Evolutionary conservation across 2,329 filamentous ascomycete species (phyloP), one percentile per base, ranked within the genome.

Genomic region (Corynespora cassiicola): DNA sequence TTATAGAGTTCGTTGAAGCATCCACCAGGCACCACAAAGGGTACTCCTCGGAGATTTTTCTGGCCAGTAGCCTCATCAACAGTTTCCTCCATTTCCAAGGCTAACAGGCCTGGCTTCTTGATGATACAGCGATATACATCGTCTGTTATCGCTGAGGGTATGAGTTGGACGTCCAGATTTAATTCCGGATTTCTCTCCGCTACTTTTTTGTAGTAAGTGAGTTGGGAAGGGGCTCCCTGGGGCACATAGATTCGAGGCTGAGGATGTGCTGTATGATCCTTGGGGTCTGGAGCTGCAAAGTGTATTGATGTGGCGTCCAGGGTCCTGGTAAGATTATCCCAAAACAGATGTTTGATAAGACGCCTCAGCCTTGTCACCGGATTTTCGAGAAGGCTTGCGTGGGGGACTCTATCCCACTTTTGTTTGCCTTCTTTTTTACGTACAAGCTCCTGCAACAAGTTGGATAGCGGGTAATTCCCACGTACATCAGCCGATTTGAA

Each of bases 1-100:
- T 90, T 90, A 64, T 96, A 96, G 19, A 96, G 72, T 66, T 96
- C 91, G 68, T 96, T 96, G 81, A 96, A 96, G 18, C 91, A 82
- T 15, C 91, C 91, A 45, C 91, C 91, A 0, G 91, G 91, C 7
- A 96, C 91, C 16, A 96, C 88, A 56, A 96, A 96, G 0, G 91
- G 90, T 43, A 92, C 76, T 3, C 91, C 91, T 23, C 78, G 78
- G 19, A 91, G 75, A 2, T 84, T 85, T 44, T 79, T 81, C 60
- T 86, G 75, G 20, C 85, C 85, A 2, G 85, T 86, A 16, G 72
- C 71, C 6, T 79, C 78, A 57, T 92, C 72, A 24, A 65, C 47
- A n/a, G 80, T 75, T 62, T 89, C 82, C 56, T 91, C 85, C 81
- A 95, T 94, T 29, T 84, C 91, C 30, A 95, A 76, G 3, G 91